Base-by-base conservation (phyloP, 2,329 filamentous ascomycete genomes). In the Monilinia laxa region DNA sequence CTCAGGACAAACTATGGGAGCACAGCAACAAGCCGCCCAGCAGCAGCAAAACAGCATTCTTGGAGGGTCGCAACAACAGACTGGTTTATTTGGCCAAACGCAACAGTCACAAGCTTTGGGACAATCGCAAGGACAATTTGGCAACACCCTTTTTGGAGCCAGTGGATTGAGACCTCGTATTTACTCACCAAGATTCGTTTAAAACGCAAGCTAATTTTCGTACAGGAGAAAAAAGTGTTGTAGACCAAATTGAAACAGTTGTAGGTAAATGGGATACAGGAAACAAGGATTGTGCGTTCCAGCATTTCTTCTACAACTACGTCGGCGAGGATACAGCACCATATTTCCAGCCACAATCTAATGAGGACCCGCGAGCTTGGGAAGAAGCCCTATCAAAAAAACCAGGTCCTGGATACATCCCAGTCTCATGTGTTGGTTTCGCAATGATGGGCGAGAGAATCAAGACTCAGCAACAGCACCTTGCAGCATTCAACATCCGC, bases 301-400 rank as follows among this genome's bases (percentile, higher is more conserved):
- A 92, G 77, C 83, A 90, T 75, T 94, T 94, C 81, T 92, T 95
- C 77, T 96, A 95, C 83, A 95, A 95, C 79, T 87, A 91, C 71
- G 90, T 93, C 70, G 88, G 90, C 70, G 86, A 90, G 73, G 85
- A 86, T 63, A 84, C 85, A 75, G 88, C 90, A n/a, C 90, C 90
- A 14, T 93, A 90, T 77, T 93, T 90, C 78, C 85, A 88, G 70
- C 90, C 90, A 2, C 82, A 85, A 20, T 81, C 87, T 1, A 82
- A 85, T 71, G 92, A 95, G 75, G 88, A 93, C 75, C 86, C 89
- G 49, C 85, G 86, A 70, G 90, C 91, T 75, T 96, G 91, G 90
- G 92, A 96, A 74, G 90, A 93, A 73, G 92, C 92, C 0, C 84
- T 94, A 38, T 86, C 90, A 71, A 90, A 90, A 75, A 93, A 93